Evolutionary conservation across 495 filamentous ascomycete species (phyloP), one percentile per base, ranked within the genome.

Genomic region (Hypoxylon fuscum): DNA sequence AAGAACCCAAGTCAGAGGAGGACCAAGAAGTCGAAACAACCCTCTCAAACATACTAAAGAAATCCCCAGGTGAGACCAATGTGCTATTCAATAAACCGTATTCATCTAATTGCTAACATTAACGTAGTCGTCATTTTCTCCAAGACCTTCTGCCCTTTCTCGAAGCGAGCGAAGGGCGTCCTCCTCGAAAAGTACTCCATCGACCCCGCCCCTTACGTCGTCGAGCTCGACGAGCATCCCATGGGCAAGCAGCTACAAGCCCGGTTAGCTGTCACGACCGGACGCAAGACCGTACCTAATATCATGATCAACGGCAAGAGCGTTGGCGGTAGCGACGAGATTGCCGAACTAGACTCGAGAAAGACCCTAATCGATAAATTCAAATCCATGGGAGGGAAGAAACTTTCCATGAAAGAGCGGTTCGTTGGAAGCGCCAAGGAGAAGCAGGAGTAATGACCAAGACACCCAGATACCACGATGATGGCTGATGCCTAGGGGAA

Each of bases 301-400:
- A 81, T 98, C 23, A 77, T 98, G 52, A 83, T 98, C 41, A 90
- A 88, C 67, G 95, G 91, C 3, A 86, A 87, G 72, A 95, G 90
- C 68, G 93, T 98, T 61, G 95, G 95, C 21, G 95, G 95, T 22
- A 87, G 92, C 40, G 94, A 97, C 68, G 92, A 97, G 29, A 83
- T 98, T 55, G 83, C 84, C 34, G 87, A 82, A 20, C 72, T 98
- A 56, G 87, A 96, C 70, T 68, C 76, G 35, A 81, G 82, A n/a
- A 87, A 87, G 59, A 83, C 81, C 53, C 76, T 98, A 54, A 79
- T 83, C 23, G 86, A 86, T 32, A 94, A 86, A 66, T 81, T 98
- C 55, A 85, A 83, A 73, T 80, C 76, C 8, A 76, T 96, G 76
- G 93, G 84, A 31, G 90, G 89, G 1, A 90, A 89, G 70, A 82